Base-by-base conservation (phyloP, 2,329 filamentous ascomycete species). In the Colletotrichum cuscutae region DNA sequence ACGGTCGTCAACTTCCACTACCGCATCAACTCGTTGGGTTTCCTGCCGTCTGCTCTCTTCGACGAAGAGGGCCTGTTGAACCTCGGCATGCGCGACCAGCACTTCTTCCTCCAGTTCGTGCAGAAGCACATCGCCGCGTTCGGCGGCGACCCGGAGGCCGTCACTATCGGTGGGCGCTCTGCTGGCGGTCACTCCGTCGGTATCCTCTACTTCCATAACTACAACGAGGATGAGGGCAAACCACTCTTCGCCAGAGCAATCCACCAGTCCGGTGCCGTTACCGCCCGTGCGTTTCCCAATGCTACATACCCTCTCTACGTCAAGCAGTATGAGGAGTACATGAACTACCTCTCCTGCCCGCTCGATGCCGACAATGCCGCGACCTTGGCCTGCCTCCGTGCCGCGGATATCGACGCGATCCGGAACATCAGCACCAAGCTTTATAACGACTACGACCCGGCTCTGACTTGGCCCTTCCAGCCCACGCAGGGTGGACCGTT, bases 1-100 rank as follows among this genome's bases (percentile, higher is more conserved):
- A 83, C 94, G 53, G 90, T 89, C 60, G 90, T 93, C 1, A 85
- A 88, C 0, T 87, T 92, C 74, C 92, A 92, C 78, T 93, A 93
- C 80, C 88, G 90, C 1, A 81, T 91, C 3, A 88, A 86, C 26
- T 89, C 87, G 0, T 92, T 92, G 75, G 91, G 90, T 0, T 92
- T 91, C 78, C 75, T 92, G 74, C 84, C 87, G 0, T 89, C 89
- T 0, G 84, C 84, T 42, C 88, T 91, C 75, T 82, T 92, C 42
- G 79, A 87, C 3, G 82, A 82, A 5, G 89, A 90, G 68, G 89
- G 89, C 0, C 84, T 86, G 6, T 78, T 87, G 2, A 93, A 93
- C 74, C 78, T 91, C 2, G 91, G 91, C 5, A 81, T 92, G 5
- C 82, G 89, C 0, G 91, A 93, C 75, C 90, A 92, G 77, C 83